Evolutionary conservation across 1,284 basidiomycete genomes (phyloP), one percentile per base, ranked within the genome.

Genomic region (Phlebopus sp.): DNA sequence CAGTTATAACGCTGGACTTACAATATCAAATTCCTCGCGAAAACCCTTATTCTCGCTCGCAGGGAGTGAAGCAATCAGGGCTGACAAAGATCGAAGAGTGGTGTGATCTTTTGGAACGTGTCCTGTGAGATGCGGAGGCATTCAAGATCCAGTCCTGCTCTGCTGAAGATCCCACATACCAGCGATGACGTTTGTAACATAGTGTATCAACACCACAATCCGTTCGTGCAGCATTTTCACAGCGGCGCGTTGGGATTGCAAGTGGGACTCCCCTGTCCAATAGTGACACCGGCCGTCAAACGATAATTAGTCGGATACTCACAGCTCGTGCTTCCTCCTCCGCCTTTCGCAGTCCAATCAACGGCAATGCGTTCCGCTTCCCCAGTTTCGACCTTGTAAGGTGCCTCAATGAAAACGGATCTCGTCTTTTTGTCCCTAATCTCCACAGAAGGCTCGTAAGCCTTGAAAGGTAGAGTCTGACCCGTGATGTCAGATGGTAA

Each of bases 321-420:
- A 88, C 89, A 68, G 54, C 84, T 89, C 5, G 84, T 88, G 47
- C 87, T 86, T 39, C 85, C 86, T 29, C 86, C 89, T 30, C 90
- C 89, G n/a, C 92, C 92, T 63, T 86, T 86, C 11, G 92, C 88
- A 1, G 92, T 92, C 77, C 92, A 94, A 68, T 99, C 95, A 0
- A 99, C 96, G 1, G 97, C 97, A 54, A 99, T 97, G 25, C 97
- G 82, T 65, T 99, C 96, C 5, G 97, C 96, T 70, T 99, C 97
- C 23, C 96, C 96, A 0, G 95, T 97, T 68, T 97, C 93, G n/a
- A 99, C 86, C 46, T 77, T 85, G 71, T 80, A 98, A 1, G 84
- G 69, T 1, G 83, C 88, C 54, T 90, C 87, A 27, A 94, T 82
- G 62, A 91, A 96, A 8, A 90, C 85, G 0, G 84, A 81, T 43